A percentile compares a stretch with the other conserved stretches of the same genome.
Conservation (phyloP, 192 early-diverging fungal genomes). For the Diversispora eburnea region DNA sequence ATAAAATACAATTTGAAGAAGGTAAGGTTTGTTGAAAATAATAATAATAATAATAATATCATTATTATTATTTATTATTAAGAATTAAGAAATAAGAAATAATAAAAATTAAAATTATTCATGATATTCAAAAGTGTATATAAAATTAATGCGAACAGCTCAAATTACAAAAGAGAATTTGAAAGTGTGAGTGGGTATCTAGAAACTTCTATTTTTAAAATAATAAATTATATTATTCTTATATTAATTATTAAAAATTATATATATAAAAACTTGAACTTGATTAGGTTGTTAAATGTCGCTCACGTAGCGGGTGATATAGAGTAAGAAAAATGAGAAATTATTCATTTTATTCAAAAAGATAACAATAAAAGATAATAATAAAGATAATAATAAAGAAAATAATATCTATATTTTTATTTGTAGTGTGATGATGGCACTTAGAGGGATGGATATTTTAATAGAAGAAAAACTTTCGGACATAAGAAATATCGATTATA, state of each 20-base stretch:
- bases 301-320: slow-evolving; percentile 12
- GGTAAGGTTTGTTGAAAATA: neutral
- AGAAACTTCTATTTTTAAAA: neutral
- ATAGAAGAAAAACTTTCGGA: slow-evolving; percentile 22
- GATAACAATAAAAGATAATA: neutral
- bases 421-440: neutral
- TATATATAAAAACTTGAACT: neutral
- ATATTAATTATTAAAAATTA: neutral
- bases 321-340: neutral
- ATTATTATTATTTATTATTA: neutral
- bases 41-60: neutral
- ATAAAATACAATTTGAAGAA: neutral
- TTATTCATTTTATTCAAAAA: neutral
- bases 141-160: slow-evolving; percentile 10
- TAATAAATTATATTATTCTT: neutral
- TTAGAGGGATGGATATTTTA: slow-evolving; percentile 22
- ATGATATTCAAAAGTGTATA: slow-evolving; percentile 1
- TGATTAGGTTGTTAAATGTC: slow-evolving; percentile 15
- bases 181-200: slow-evolving; percentile 23
- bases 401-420: neutral
- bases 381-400: too few relatives aligned
- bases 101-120: neutral
- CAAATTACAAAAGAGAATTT: slow-evolving; percentile 20
- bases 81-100: too few relatives aligned
- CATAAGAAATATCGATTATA: slow-evolving; percentile 8